Conservation (phyloP, 495 filamentous ascomycete genomes). For the Aspergillus egyptiacus region DNA sequence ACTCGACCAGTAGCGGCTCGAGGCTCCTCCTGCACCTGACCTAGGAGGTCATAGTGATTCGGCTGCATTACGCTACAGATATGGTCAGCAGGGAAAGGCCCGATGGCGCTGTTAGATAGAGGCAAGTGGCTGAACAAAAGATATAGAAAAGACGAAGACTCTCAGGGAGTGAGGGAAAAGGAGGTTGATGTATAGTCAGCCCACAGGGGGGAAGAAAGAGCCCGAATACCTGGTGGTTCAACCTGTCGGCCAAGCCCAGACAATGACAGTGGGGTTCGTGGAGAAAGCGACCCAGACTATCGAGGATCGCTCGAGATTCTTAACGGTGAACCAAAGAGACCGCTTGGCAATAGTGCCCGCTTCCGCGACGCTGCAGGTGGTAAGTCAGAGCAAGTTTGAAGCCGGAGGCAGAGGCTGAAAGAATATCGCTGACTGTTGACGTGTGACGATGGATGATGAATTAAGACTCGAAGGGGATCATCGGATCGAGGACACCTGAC, state of each 20-base stretch:
- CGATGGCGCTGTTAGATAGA: not conserved
- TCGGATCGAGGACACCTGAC: slow-evolving; percentile 13
- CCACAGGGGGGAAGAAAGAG: slow-evolving; percentile 2
- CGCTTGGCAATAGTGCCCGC: not conserved
- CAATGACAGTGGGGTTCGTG: slow-evolving; percentile 14
- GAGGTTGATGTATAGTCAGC: slow-evolving; percentile 2
- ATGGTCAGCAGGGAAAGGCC: slow-evolving; percentile 8
- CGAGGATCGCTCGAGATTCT: not conserved
- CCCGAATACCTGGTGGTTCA: slow-evolving; percentile 7
- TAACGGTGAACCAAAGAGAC: not conserved
- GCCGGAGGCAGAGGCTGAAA: slow-evolving; percentile 2
- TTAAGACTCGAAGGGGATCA: slow-evolving; percentile 2
- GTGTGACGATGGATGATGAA: slow-evolving; percentile 2
- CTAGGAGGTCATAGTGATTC: slow-evolving; percentile 40
- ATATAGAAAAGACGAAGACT: slow-evolving; percentile 27
- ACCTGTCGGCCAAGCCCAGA: slow-evolving; percentile 11
- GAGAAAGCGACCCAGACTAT: slow-evolving; percentile 12
- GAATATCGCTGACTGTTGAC: slow-evolving; percentile 1
- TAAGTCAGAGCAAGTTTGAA: not conserved
- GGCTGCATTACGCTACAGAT: slow-evolving; percentile 33
- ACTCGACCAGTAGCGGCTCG: slow-evolving; percentile 32
- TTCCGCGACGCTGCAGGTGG: not conserved
- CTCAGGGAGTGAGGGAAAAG: not conserved
- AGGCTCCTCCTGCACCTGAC: slow-evolving; percentile 40
- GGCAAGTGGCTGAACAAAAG: slow-evolving; percentile 16